Evolutionary conservation across 2,329 filamentous ascomycete genomes (phyloP).

Genomic region (Didymella sp.): DNA sequence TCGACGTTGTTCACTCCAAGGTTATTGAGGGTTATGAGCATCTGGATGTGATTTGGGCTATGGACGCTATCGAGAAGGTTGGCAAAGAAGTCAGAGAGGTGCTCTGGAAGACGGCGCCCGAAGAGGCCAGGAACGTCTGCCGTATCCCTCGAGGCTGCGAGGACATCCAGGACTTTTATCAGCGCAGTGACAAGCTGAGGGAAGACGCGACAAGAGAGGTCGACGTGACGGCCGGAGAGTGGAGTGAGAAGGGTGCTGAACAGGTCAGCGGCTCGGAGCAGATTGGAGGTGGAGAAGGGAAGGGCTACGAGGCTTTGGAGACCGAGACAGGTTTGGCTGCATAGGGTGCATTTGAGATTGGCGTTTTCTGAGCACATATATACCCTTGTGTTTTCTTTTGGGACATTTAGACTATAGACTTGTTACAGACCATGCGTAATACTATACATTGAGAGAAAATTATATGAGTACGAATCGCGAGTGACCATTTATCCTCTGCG

Average conservation of each 20-base stretch:
- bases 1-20: conserved; percentile 80
- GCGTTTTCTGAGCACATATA: conserved; percentile 13
- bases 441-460: not conserved
- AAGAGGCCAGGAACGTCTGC: conserved; percentile 65
- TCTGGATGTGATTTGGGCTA: conserved; percentile 92
- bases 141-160: conserved; percentile 71
- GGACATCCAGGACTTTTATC: conserved; percentile 44
- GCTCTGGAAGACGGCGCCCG: conserved; percentile 76
- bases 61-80: conserved; percentile 84
- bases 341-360: not conserved
- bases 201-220: conserved; percentile 32
- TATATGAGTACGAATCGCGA: not conserved
- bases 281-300: conserved; percentile 33
- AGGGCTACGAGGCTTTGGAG: conserved; percentile 30
- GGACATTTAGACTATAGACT: conserved; percentile 1
- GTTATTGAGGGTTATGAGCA: conserved; percentile 87
- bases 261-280: conserved; percentile 29
- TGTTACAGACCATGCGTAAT: not conserved
- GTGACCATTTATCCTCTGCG: not conserved
- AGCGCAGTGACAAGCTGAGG: conserved; percentile 20
- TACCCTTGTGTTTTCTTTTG: conserved; percentile 4
- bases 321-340: conserved; percentile 15
- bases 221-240: conserved; percentile 42
- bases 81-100: conserved; percentile 81
- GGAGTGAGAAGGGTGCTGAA: conserved; percentile 37